These are phyloP conservation scores for Beauveria varroae DNA, from an alignment of 2,329 filamentous ascomycete species.

Conservation along the genomic window DNA sequence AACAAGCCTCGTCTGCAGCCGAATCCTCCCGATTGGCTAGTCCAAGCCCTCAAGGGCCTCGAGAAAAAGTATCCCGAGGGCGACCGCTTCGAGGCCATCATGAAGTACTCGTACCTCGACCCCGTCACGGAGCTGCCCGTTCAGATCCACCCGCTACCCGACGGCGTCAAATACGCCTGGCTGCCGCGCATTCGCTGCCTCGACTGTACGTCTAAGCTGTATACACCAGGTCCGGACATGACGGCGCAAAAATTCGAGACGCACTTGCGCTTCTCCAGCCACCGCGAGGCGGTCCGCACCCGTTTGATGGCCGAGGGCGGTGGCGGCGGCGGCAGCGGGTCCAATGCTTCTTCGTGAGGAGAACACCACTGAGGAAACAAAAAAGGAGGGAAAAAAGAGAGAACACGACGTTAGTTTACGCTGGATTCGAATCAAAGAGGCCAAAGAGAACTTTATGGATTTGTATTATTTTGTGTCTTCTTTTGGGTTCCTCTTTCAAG, in stretches of 20 bases:
- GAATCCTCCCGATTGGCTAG: constrained; percentile 80
- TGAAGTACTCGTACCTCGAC: constrained; percentile 84
- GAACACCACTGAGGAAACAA: not conserved
- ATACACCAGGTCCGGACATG: constrained; percentile 79
- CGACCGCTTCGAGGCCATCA: constrained; percentile 80
- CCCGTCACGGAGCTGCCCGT: constrained; percentile 59
- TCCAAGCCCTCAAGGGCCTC: constrained; percentile 62
- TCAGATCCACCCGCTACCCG: constrained; percentile 47
- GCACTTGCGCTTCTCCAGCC: constrained; percentile 77
- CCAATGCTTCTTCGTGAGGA: not conserved
- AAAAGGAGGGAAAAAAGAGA: not conserved
- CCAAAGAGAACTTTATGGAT: not conserved
- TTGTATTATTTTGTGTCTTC: not conserved
- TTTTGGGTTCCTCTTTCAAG: not conserved
- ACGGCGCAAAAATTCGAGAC: constrained; percentile 89
- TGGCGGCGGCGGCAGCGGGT: constrained; percentile 8
- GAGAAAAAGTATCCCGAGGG: constrained; percentile 60
- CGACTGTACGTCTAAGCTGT: constrained; percentile 89
- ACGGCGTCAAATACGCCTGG: constrained; percentile 69
- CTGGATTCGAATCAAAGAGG: not conserved
- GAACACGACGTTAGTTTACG: not conserved
- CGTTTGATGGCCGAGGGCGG: constrained; percentile 22
- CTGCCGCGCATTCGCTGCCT: constrained; percentile 84
- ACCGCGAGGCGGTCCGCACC: constrained; percentile 59
- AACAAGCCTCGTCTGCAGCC: constrained; percentile 46